These are phyloP conservation scores for Septoria linicola DNA, from an alignment of 2,329 filamentous ascomycete species.

Conservation along the genomic window DNA sequence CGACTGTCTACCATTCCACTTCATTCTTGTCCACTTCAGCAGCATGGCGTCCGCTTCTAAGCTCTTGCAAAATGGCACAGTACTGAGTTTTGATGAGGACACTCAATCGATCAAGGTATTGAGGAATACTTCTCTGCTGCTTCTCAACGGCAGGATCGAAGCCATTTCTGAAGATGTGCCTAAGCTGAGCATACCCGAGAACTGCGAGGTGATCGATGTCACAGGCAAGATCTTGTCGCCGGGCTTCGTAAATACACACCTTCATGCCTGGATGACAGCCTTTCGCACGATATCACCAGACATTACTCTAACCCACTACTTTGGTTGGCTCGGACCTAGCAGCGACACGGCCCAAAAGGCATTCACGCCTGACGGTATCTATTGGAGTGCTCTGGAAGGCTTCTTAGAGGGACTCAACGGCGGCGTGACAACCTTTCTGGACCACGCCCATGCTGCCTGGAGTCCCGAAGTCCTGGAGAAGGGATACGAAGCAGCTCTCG, in stretches of 20 bases:
- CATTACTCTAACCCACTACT: conserved; percentile 52
- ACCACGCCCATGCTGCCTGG: conserved; percentile 38
- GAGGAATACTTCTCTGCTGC: conserved; percentile 44
- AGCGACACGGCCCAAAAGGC: conserved; percentile 26
- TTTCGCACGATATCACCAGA: conserved; percentile 56
- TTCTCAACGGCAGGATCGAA: conserved; percentile 43
- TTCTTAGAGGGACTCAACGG: conserved; percentile 44
- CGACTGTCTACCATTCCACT: background rate
- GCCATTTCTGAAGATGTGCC: conserved; percentile 34
- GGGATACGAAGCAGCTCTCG: conserved; percentile 41
- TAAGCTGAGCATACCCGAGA: conserved; percentile 27
- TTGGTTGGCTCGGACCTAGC: conserved; percentile 44
- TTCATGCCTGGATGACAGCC: conserved; percentile 57
- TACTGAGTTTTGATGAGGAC: conserved; percentile 44
- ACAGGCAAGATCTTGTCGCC: conserved; percentile 54
- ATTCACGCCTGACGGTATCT: conserved; percentile 48
- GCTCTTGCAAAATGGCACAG: conserved; percentile 42
- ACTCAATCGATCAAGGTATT: conserved; percentile 41
- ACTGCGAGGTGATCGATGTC: conserved; percentile 48
- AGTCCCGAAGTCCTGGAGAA: conserved; percentile 12
- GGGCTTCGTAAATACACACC: conserved; percentile 58
- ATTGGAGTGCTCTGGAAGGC: conserved; percentile 48
- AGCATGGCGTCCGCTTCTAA: background rate
- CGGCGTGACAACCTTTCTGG: conserved; percentile 47
- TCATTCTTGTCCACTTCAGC: no score